Conservation (phyloP, 140 eudicot genomes). For the Cichorium intybus region DNA sequence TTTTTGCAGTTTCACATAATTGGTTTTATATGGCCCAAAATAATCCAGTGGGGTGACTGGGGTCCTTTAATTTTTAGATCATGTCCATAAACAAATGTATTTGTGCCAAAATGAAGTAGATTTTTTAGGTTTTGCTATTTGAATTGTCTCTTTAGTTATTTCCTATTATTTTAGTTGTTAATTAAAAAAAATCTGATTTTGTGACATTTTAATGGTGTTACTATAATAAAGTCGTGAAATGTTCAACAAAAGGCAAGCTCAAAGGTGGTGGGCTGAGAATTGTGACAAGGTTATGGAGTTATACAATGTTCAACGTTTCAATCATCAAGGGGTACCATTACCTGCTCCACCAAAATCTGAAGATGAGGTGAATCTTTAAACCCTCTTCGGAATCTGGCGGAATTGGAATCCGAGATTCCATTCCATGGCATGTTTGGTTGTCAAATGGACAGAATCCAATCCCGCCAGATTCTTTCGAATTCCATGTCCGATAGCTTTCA, state of each 20-base stretch:
- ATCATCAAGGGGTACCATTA: conserved; percentile 56
- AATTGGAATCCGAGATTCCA: neutral
- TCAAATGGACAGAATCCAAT: neutral
- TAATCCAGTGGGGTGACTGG: conserved; percentile 32
- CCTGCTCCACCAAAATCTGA: conserved; percentile 63
- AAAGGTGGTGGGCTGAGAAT: conserved; percentile 98
- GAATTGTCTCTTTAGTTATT: no score
- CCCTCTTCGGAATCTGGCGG: neutral
- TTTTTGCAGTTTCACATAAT: conserved; percentile 24
- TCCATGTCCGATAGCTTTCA: neutral
- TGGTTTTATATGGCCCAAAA: conserved; percentile 25
- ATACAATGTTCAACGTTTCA: conserved; percentile 82
- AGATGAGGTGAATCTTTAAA: conserved; percentile 56
- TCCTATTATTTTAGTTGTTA: neutral
- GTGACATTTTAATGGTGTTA: conserved; percentile 23
- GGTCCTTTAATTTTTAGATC: conserved; percentile 4
- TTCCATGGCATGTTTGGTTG: neutral
- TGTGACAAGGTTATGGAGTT: conserved; percentile 92
- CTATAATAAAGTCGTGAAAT: conserved; percentile 70
- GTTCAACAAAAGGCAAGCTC: conserved; percentile 99
- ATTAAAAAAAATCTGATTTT: conserved; percentile 19
- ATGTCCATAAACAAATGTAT: neutral
- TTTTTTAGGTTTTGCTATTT: no score
- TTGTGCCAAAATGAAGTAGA: no score
- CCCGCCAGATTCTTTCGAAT: neutral